Evolutionary conservation across 2,329 filamentous ascomycete species (phyloP).

Genomic region (Colletotrichum magnum): DNA sequence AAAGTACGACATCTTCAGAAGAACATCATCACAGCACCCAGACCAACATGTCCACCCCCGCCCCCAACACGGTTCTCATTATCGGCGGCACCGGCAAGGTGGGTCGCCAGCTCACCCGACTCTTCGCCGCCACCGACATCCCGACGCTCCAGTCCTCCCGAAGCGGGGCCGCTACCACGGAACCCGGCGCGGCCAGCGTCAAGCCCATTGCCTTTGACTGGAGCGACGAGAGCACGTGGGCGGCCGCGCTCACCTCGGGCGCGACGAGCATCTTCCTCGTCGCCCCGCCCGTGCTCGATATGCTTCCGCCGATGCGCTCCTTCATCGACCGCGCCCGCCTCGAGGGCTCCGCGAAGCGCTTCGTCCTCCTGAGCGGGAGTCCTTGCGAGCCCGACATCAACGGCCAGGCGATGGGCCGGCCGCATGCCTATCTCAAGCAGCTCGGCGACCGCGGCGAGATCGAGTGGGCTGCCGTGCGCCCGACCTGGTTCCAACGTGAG

Average conservation of each 20-base stretch:
- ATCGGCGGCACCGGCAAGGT: constrained; percentile 62
- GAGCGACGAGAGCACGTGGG: constrained; percentile 57
- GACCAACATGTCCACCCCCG: constrained; percentile 4
- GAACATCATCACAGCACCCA: too few species aligned
- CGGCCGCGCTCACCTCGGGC: constrained; percentile 47
- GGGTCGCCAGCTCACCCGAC: constrained; percentile 53
- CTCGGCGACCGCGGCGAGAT: constrained; percentile 52
- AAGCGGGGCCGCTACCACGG: constrained; percentile 42
- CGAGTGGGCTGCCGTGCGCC: constrained; percentile 59
- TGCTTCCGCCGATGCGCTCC: constrained; percentile 50
- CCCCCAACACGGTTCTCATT: constrained; percentile 51
- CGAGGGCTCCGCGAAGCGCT: constrained; percentile 53
- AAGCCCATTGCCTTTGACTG: constrained; percentile 59
- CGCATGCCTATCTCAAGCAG: constrained; percentile 55
- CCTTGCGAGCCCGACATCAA: constrained; percentile 49
- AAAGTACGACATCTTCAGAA: too few species aligned
- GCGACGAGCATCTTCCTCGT: constrained; percentile 56
- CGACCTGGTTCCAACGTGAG: constrained; percentile 64
- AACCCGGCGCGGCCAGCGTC: constrained; percentile 36
- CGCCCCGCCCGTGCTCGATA: constrained; percentile 51
- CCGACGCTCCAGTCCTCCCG: constrained; percentile 56
- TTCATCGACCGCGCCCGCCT: constrained; percentile 59
- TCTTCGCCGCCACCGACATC: constrained; percentile 49
- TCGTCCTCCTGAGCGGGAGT: constrained; percentile 60
- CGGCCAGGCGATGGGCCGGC: constrained; percentile 51